These are phyloP conservation scores for Starmerella geochares DNA, from an alignment of 805 yeast species.

Conservation along the genomic window DNA sequence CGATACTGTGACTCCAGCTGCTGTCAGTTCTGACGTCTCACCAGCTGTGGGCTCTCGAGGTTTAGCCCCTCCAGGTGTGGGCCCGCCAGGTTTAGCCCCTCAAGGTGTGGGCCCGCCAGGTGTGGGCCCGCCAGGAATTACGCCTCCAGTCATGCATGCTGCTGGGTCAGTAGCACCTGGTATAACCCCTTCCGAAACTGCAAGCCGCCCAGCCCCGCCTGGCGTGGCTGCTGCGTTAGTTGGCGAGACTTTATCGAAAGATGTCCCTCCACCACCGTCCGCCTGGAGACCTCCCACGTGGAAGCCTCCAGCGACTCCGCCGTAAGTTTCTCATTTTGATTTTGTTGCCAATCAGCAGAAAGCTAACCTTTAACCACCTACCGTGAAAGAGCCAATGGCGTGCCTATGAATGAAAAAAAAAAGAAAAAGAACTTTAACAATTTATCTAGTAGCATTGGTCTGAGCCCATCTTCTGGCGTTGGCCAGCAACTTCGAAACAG, in stretches of 20 bases:
- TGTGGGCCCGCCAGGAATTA: background rate
- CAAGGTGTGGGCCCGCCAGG: background rate
- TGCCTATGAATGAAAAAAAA: background rate
- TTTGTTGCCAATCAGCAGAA: background rate
- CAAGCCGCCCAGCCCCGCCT: no score
- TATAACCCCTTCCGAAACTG: background rate
- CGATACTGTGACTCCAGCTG: no score
- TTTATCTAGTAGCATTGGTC: background rate
- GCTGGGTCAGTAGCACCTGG: background rate
- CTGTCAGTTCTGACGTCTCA: background rate
- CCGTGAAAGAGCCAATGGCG: background rate
- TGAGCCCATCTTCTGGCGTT: slow-evolving; percentile 42
- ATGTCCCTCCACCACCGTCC: background rate
- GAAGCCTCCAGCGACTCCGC: background rate
- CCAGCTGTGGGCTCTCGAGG: slow-evolving; percentile 1
- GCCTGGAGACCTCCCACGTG: slow-evolving; percentile 6
- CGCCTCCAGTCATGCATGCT: background rate
- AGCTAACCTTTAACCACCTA: background rate
- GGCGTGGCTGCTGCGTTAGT: no score
- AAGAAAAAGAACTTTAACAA: background rate
- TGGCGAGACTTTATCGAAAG: no score
- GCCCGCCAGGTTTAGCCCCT: background rate
- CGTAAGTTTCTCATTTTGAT: background rate
- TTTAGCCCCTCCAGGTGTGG: slow-evolving; percentile 5
- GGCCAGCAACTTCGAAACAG: slow-evolving; percentile 33